Base-by-base conservation (phyloP, 768 basidiomycete species). In the Xerocomus brunneocitrinus region DNA sequence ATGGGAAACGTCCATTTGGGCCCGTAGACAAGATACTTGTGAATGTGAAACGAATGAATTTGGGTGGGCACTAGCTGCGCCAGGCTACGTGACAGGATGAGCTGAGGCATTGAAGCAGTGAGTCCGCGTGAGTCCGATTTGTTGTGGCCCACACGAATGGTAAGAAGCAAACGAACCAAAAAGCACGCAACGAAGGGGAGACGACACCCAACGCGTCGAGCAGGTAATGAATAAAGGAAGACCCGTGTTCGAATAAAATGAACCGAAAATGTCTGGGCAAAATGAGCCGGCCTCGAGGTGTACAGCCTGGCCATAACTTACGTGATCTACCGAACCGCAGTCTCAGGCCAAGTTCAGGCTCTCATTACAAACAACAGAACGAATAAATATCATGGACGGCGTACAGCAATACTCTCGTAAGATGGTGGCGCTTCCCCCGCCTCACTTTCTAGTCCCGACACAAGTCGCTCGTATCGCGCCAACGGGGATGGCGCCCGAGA, bases 361-460 rank as follows among this genome's bases (percentile, higher is more conserved):
- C 1, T 19, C 19, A 19, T 19, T 19, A 19, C 19, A 19, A 19
- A 19, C 19, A 19, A 19, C 19, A 19, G 19, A 19, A 9, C 28
- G 16, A 27, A 45, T 7, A 47, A 2, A 32, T n/a, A 44, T 63
- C 34, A 52, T 12, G 8, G 19, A 9, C 34, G 3, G 1, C 39
- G 24, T n/a, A 51, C 46, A 32, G 55, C 22, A 22, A 67, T 50
- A 31, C 65, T 71, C 46, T 69, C 68, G 41, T 69, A 69, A n/a
- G 67, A 62, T 4, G 95, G 95, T 3, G 95, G 95, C 5, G 81
- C 81, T 64, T 97, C 94, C 3, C 95, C 94, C 8, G 74, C 74
- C 61, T 89, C 85, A 34, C 80, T 87, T 66, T 89, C 90, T 66
- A 87, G 83, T n/a, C 95, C 95, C 1, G 89, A 82, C 45, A 97